Percentiles rank a stretch among this genome's conserved stretches.
phyloP scores from a whole-genome alignment of 495 filamentous ascomycete species.

The Trichoderma gamsii region DNA sequence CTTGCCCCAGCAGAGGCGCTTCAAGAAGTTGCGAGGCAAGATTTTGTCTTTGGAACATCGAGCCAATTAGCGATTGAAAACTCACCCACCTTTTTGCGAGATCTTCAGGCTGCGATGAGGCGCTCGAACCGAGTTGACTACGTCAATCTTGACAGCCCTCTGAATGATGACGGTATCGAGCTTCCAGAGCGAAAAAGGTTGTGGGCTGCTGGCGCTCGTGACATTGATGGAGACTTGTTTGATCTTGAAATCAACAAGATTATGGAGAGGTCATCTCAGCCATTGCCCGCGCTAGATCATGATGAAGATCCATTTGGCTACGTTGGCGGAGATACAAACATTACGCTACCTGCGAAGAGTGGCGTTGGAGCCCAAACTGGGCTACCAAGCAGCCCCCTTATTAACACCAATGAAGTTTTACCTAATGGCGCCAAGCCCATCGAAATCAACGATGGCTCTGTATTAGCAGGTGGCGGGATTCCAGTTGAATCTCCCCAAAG shows the following conservation, averaged over 20 bases:
- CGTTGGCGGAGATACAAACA: not conserved
- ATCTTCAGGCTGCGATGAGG: slow-evolving; percentile 64
- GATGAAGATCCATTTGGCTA: slow-evolving; percentile 15
- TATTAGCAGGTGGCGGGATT: not conserved
- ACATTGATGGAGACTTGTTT: slow-evolving; percentile 53
- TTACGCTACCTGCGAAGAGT: not conserved
- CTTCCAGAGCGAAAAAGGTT: slow-evolving; percentile 32
- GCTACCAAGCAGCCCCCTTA: not conserved
- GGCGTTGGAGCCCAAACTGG: not conserved
- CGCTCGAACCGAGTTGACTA: slow-evolving; percentile 47
- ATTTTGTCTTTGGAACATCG: slow-evolving; percentile 86
- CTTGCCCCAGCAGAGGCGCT: slow-evolving; percentile 69
- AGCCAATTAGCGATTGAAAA: slow-evolving; percentile 79
- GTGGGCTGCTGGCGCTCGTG: slow-evolving; percentile 65
- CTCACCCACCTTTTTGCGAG: slow-evolving; percentile 59
- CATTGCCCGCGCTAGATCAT: slow-evolving; percentile 13
- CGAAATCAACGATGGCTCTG: not conserved
- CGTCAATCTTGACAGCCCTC: slow-evolving; percentile 31
- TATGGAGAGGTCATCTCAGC: slow-evolving; percentile 36
- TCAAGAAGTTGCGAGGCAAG: slow-evolving; percentile 62
- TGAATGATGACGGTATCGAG: slow-evolving; percentile 24
- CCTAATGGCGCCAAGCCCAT: not conserved
- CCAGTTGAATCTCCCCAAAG: not conserved
- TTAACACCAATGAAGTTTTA: not conserved
- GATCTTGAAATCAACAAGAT: slow-evolving; percentile 54